These are phyloP conservation scores for Yarrowia divulgata DNA, from an alignment of 805 yeast species.

Conservation along the genomic window DNA sequence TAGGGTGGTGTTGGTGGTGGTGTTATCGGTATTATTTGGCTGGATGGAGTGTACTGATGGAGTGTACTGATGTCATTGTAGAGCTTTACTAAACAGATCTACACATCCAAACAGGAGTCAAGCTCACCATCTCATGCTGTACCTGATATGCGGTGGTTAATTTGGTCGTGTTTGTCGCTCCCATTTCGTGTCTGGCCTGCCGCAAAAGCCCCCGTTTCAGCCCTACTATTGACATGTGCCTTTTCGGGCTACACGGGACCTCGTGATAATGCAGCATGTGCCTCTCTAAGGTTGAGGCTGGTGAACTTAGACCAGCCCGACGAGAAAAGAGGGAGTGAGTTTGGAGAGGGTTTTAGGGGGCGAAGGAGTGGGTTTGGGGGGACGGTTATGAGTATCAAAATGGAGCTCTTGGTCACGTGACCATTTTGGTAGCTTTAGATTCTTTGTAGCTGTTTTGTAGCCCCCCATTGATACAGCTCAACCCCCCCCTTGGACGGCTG, in stretches of 20 bases:
- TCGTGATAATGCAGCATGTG: conserved; percentile 13
- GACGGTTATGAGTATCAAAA: neutral
- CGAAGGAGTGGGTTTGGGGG: neutral
- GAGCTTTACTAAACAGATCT: no score
- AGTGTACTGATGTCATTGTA: no score
- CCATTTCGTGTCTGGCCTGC: no score
- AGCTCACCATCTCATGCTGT: no score
- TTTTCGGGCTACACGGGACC: neutral
- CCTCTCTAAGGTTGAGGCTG: conserved; percentile 2
- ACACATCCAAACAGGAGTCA: no score
- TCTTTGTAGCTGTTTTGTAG: neutral
- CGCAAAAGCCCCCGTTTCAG: neutral
- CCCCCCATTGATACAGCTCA: no score
- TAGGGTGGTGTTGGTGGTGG: no score
- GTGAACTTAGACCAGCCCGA: conserved; percentile 24
- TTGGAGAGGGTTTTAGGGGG: neutral
- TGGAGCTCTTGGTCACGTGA: neutral
- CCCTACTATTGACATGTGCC: neutral
- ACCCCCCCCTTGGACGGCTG: neutral
- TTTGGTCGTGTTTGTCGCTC: no score
- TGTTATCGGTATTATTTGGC: no score
- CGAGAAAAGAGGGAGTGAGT: neutral
- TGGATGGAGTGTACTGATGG: no score
- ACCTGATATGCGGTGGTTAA: no score
- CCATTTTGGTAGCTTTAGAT: neutral